These are phyloP conservation scores for Teunomyces panamensis DNA, from an alignment of 805 yeast species.

Conservation along the genomic window DNA sequence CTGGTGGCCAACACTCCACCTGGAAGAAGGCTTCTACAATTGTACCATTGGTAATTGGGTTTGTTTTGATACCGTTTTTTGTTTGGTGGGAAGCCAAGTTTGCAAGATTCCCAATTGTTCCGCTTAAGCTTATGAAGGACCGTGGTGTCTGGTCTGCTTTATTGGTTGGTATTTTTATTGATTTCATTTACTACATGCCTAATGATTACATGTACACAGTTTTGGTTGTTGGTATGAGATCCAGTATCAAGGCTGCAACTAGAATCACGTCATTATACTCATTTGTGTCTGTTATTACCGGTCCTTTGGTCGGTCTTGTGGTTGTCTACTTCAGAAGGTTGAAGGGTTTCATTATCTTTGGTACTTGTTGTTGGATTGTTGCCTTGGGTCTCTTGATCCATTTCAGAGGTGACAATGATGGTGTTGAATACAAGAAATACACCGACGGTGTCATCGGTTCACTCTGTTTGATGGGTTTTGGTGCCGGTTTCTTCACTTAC, in stretches of 20 bases:
- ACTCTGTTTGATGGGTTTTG: slow-evolving; percentile 63
- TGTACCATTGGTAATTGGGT: slow-evolving; percentile 69
- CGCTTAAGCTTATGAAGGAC: slow-evolving; percentile 56
- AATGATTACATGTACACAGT: slow-evolving; percentile 68
- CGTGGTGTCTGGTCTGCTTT: slow-evolving; percentile 76
- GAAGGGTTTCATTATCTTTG: slow-evolving; percentile 59
- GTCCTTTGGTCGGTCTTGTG: slow-evolving; percentile 56
- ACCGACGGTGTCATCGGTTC: slow-evolving; percentile 62
- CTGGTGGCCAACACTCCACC: slow-evolving; percentile 55
- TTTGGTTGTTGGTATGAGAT: slow-evolving; percentile 59
- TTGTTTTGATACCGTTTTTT: slow-evolving; percentile 57
- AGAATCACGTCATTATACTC: slow-evolving; percentile 62
- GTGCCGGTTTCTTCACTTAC: slow-evolving; percentile 71
- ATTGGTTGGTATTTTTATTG: slow-evolving; percentile 53
- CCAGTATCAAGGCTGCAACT: slow-evolving; percentile 60
- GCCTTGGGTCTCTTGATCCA: slow-evolving; percentile 59
- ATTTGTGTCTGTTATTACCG: slow-evolving; percentile 61
- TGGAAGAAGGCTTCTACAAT: slow-evolving; percentile 65
- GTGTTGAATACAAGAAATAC: slow-evolving; percentile 28
- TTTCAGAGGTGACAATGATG: slow-evolving; percentile 49
- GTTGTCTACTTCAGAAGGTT: slow-evolving; percentile 48
- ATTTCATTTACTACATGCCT: slow-evolving; percentile 67
- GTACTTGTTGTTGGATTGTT: slow-evolving; percentile 55
- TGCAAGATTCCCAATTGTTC: slow-evolving; percentile 63
- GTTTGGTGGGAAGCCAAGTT: slow-evolving; percentile 55